These are phyloP conservation scores for Pseudophaeomoniella oleicola DNA, from an alignment of 2,329 filamentous ascomycete species.

Conservation along the genomic window DNA sequence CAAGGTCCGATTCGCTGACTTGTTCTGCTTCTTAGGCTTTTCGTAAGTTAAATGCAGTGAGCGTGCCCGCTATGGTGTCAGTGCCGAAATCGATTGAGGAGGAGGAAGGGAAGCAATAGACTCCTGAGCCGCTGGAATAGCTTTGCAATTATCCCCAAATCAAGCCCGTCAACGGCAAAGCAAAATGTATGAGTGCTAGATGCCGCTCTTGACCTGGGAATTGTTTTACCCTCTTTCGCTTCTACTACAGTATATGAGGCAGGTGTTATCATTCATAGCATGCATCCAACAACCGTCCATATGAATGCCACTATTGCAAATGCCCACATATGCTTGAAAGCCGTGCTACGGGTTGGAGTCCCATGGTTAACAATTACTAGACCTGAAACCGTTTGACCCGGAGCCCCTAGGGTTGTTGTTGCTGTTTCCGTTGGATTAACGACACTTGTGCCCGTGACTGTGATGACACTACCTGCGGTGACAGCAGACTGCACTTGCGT, in stretches of 20 bases:
- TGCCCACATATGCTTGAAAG: too few species aligned
- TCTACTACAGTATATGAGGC: too few species aligned
- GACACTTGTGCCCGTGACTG: not conserved
- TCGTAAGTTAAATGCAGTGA: slow-evolving; percentile 9
- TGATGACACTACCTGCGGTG: not conserved
- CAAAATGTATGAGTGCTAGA: too few species aligned
- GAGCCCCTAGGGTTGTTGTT: slow-evolving; percentile 2
- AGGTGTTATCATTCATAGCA: too few species aligned
- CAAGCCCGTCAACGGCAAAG: too few species aligned
- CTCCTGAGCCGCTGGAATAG: too few species aligned
- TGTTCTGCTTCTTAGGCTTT: slow-evolving; percentile 4
- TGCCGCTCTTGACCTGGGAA: too few species aligned
- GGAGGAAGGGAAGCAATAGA: slow-evolving; percentile 5
- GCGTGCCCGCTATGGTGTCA: slow-evolving; percentile 6
- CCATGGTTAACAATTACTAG: slow-evolving; percentile 4
- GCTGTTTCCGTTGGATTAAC: slow-evolving; percentile 2
- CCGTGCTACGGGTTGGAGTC: not conserved
- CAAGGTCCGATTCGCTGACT: not conserved
- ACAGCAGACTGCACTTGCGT: not conserved
- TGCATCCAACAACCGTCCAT: too few species aligned
- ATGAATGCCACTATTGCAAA: too few species aligned
- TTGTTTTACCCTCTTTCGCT: too few species aligned
- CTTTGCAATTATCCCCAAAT: too few species aligned
- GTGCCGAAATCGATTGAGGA: slow-evolving; percentile 9
- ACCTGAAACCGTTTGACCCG: slow-evolving; percentile 3